Base-by-base conservation (phyloP, 768 basidiomycete species). In the Tricholoma flavovirens region DNA sequence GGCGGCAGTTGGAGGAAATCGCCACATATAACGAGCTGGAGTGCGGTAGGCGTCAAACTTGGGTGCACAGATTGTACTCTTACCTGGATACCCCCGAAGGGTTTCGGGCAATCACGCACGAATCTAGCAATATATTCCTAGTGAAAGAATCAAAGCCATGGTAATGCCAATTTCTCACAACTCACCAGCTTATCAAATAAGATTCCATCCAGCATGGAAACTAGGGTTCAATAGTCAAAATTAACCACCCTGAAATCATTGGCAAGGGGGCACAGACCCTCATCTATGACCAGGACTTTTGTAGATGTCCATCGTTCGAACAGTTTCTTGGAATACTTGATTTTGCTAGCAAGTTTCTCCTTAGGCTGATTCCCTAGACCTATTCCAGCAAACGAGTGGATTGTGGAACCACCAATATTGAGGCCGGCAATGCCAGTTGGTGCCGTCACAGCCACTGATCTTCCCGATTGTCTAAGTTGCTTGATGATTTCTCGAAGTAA, bases 1-100 rank as follows among this genome's bases (percentile, higher is more conserved):
- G 89, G 89, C 1, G 89, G 88, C 0, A 92, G 73, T 67, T 92
- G 88, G 67, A 87, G 90, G 67, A 90, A 91, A 67, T 92, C 89
- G 0, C 89, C 89, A 0, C 85, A 83, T 6, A 90, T 67, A 29
- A 90, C 76, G 49, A 90, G 77, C 84, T 89, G 57, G n/a, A 17
- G 2, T 42, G 26, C 15, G 22, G 26, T 54, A 30, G 45, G 22
- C 49, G 52, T 10, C 24, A 19, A 43, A 30, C 22, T 51, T 4
- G 32, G 46, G 15, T 22, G 48, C 21, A 2, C 3, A 45, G 14
- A 55, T 35, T 45, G 10, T 51, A 15, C 54, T 51, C 53, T 15
- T 50, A 80, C 82, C 70, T 88, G 87, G 17, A 89, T 83, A 0
- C 86, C 86, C 5, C 87, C 87, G 59, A 87, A 88, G 0, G 86